Evolutionary conservation across 176 grass and related monocot species (phyloP), one percentile per base, ranked within the genome.

Genomic region (Oryza meridionalis): DNA sequence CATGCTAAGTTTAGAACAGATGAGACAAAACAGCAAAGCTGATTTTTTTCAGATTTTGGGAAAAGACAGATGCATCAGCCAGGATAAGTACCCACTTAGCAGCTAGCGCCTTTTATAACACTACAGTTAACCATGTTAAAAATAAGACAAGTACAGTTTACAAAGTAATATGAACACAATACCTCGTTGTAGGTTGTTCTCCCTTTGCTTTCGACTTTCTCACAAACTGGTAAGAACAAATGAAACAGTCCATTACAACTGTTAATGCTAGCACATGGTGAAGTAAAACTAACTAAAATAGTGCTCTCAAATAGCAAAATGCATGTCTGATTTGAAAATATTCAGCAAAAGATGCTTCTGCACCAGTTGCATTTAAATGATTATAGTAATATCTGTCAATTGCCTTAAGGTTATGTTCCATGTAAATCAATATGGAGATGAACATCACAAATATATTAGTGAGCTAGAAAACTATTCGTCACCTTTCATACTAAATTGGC

Each of bases 111-210:
- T 62, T 62, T 24, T 62, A 24, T 24, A 62, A 62, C 3, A n/a
- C 58, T 62, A n/a, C 19, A 62, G 5, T 22, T 62, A 62, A 61
- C n/a, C 21, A 62, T 62, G 58, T 24, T 7, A 62, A 75, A 32
- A 67, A 83, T 33, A 82, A 75, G 40, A 44, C 31, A 74, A 42
- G 51, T 69, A 67, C 24, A 22, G 10, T 33, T 29, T 72, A 33
- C 7, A 83, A 75, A 24, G 72, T 65, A 83, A 90, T 62, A 42
- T 83, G 40, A 51, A 81, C 38, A 25, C 16, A 75, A 80, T 85
- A 98, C 96, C 93, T 99, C 97, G 77, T 99, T 99, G 83, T 99
- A 99, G 55, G 97, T 99, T 75, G 97, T 99, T 85, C 97, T 96
- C 49, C 93, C 97, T 89, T 99, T 99, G 91, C 91, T 95, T 96